Evolutionary conservation across 352 stramenopile genomes (phyloP), one percentile per base, ranked within the genome.

Genomic region (Phytopythium vexans): DNA sequence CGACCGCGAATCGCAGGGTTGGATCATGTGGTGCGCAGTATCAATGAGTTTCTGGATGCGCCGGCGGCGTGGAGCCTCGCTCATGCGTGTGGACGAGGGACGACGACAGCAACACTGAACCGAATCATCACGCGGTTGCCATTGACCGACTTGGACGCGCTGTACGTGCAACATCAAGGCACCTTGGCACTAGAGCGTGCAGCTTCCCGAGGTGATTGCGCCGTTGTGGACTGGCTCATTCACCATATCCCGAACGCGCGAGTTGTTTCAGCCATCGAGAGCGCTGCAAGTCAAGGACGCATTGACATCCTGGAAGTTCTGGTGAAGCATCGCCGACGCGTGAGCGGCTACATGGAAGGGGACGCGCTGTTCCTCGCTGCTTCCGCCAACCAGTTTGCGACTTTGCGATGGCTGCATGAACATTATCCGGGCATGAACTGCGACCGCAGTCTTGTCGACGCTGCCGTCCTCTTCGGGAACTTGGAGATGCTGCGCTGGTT

Each of bases 401-500:
- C 59, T 6, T 53, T 49, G 8, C 31, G 41, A 12, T 70, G 58
- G 52, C 54, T 70, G 37, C 62, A 70, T 40, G 51, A 60, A 10
- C 51, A 66, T 8, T 64, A 32, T 40, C 44, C 62, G 3, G 11
- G 53, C 4, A 56, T 54, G 2, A 53, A 56, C 0, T 39, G 43
- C 14, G 66, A 67, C n/a, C 43, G 64, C 0, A 39, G 56, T 6
- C 58, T 56, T 5, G 62, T 72, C 51, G 54, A 68, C 37, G 47
- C 66, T 21, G 64, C 64, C 0, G 54, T 60, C 1, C 39, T 55
- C 1, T 64, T 56, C 38, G 64, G 64, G 3, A 64, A 66, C 42
- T 43, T 72, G 6, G 54, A 66, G 48, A 40, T 68, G 35, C 39
- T 72, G 37, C 51, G 68, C 33, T 72, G 64, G 64, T 41, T 72